Evolutionary conservation across 192 early-diverging fungal species (phyloP).

Genomic region (Umbelopsis vinacea): DNA sequence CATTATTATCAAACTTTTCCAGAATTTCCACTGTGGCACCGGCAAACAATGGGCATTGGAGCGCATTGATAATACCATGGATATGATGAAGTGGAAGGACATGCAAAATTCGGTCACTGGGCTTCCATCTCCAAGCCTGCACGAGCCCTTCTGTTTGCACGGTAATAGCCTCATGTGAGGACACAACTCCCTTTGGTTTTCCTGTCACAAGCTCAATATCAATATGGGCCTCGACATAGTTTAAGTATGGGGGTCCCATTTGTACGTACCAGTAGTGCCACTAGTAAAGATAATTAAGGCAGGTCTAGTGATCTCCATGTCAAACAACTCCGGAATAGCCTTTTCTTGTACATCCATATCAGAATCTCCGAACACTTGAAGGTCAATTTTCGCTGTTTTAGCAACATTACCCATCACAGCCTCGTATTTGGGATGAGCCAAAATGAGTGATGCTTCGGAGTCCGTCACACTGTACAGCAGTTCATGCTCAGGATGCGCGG

Average conservation of each 20-base stretch:
- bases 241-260: neutral
- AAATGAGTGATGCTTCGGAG: slow-evolving; percentile 60
- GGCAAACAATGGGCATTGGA: slow-evolving; percentile 66
- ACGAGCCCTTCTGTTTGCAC: slow-evolving; percentile 71
- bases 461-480: slow-evolving; percentile 76
- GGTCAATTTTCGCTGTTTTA: slow-evolving; percentile 1
- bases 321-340: slow-evolving; percentile 17
- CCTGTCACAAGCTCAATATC: slow-evolving; percentile 44
- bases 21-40: slow-evolving; percentile 83
- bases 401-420: slow-evolving; percentile 34
- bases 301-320: slow-evolving; percentile 33
- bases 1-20: slow-evolving; percentile 64
- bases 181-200: slow-evolving; percentile 86
- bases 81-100: slow-evolving; percentile 86
- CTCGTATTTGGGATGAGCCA: slow-evolving; percentile 62
- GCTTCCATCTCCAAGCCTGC: slow-evolving; percentile 72
- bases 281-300: slow-evolving; percentile 83
- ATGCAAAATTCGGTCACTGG: slow-evolving; percentile 73
- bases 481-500: slow-evolving; percentile 75
- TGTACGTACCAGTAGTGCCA: slow-evolving; percentile 59
- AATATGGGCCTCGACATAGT: slow-evolving; percentile 10
- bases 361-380: neutral
- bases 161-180: slow-evolving; percentile 66
- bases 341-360: slow-evolving; percentile 14
- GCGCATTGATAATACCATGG: slow-evolving; percentile 74